A percentile compares a stretch with the other conserved stretches of the same genome.
Evolutionary conservation across 2,329 filamentous ascomycete species (phyloP).

Genomic region (Exophiala xenobiotica): DNA sequence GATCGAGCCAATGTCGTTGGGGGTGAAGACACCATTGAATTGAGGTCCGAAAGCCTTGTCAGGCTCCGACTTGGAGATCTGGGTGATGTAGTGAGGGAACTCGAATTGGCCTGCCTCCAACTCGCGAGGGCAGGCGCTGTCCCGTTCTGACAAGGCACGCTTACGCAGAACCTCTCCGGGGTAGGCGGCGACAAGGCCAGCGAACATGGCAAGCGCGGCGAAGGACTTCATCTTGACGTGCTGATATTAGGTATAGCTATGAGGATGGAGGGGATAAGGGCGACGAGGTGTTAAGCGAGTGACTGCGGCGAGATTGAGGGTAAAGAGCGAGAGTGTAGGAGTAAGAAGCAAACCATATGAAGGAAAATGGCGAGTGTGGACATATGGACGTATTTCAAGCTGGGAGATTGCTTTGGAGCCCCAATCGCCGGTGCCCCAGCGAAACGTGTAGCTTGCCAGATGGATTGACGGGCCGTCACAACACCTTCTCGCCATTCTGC

Average conservation of each 20-base stretch:
- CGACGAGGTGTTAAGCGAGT: slow-evolving; percentile 15
- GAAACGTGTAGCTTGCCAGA: slow-evolving; percentile 15
- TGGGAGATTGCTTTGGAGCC: slow-evolving; percentile 14
- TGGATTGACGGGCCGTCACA: slow-evolving; percentile 7
- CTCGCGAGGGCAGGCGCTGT: slow-evolving; percentile 45
- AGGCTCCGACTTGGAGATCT: slow-evolving; percentile 56
- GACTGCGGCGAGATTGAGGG: slow-evolving; percentile 11
- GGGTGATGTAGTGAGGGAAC: slow-evolving; percentile 63
- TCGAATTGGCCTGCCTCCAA: slow-evolving; percentile 49
- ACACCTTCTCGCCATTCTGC: not conserved
- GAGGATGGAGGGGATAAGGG: not conserved
- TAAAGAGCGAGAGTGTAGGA: not conserved
- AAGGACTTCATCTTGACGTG: slow-evolving; percentile 41
- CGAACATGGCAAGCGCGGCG: slow-evolving; percentile 40
- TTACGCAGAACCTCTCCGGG: slow-evolving; percentile 44
- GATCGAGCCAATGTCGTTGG: slow-evolving; percentile 54
- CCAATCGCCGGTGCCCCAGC: slow-evolving; percentile 1
- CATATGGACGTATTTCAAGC: not conserved
- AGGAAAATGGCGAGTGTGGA: slow-evolving; percentile 3
- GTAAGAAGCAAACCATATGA: slow-evolving; percentile 4
- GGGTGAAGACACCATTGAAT: slow-evolving; percentile 57
- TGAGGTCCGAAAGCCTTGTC: slow-evolving; percentile 54
- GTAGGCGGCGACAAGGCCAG: slow-evolving; percentile 44
- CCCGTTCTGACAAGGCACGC: slow-evolving; percentile 38
- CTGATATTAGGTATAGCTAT: slow-evolving; percentile 3